A percentile compares a stretch with the other conserved stretches of the same genome.
These are phyloP conservation scores for Halophytophthora polymorphica DNA, from an alignment of 352 stramenopile genomes.

Conservation along the genomic window DNA sequence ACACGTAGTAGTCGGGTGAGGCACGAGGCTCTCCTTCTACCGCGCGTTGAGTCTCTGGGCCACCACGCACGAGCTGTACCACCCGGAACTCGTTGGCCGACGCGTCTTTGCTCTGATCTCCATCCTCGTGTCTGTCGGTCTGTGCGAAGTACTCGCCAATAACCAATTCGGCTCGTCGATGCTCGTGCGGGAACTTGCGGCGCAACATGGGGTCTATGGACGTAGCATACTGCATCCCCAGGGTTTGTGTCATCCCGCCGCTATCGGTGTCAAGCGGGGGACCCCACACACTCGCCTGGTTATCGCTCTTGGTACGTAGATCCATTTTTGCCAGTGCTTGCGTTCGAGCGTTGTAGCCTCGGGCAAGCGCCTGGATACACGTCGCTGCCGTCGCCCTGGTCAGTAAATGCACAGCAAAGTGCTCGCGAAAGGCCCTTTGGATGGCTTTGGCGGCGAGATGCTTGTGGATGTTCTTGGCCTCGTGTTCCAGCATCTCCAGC, in stretches of 20 bases:
- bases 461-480: background rate
- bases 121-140: background rate
- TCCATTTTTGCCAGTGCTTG: background rate
- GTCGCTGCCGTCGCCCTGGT: conserved; percentile 19
- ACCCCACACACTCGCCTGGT: conserved; percentile 5
- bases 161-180: conserved; percentile 4
- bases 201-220: conserved; percentile 10
- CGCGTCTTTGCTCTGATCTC: background rate
- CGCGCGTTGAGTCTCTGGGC: background rate
- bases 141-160: conserved; percentile 2
- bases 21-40: background rate
- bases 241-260: conserved; percentile 4
- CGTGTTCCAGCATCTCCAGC: conserved; percentile 34
- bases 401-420: conserved; percentile 28
- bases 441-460: conserved; percentile 32
- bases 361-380: conserved; percentile 33
- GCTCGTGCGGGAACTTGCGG: conserved; percentile 6
- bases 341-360: conserved; percentile 7
- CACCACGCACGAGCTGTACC: conserved; percentile 14
- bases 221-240: conserved; percentile 10
- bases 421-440: conserved; percentile 40
- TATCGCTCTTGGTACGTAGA: background rate
- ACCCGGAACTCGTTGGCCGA: conserved; percentile 8
- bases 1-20: conserved; percentile 30
- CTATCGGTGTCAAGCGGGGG: background rate